Conservation (phyloP, 805 yeast genomes). For the Barnettozyma siamensis region DNA sequence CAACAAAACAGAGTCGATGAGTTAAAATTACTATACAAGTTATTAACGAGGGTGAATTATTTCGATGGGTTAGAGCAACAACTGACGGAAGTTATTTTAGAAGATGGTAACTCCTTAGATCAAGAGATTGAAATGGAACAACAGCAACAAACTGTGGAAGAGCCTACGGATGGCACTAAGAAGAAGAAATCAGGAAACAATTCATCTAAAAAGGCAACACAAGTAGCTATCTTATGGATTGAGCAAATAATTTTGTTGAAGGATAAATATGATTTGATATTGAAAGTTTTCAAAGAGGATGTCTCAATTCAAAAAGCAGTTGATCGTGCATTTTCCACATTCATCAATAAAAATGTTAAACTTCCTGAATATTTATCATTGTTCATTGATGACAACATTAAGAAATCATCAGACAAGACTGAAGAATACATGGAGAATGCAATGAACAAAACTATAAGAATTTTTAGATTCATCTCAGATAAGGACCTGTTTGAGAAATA, state of each 20-base stretch:
- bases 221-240: constrained; percentile 63
- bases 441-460: constrained; percentile 49
- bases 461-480: constrained; percentile 67
- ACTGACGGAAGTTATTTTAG: constrained; percentile 39
- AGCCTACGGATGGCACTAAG: constrained; percentile 7
- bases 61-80: constrained; percentile 44
- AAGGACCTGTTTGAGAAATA: constrained; percentile 83
- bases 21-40: constrained; percentile 41
- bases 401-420: constrained; percentile 42
- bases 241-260: constrained; percentile 48
- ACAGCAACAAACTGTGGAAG: constrained; percentile 18
- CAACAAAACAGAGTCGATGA: constrained; percentile 38
- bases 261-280: constrained; percentile 43
- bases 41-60: constrained; percentile 51
- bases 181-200: constrained; percentile 6
- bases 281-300: constrained; percentile 42
- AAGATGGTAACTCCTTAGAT: constrained; percentile 35
- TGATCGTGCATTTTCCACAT: constrained; percentile 55
- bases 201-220: constrained; percentile 29
- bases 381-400: constrained; percentile 52
- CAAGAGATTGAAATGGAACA: constrained; percentile 12
- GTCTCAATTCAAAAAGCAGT: constrained; percentile 46
- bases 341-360: constrained; percentile 46
- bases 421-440: constrained; percentile 40
- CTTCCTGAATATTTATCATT: constrained; percentile 51